Base-by-base conservation (phyloP, 164 flowering plant genomes). In the Vitis riparia region DNA sequence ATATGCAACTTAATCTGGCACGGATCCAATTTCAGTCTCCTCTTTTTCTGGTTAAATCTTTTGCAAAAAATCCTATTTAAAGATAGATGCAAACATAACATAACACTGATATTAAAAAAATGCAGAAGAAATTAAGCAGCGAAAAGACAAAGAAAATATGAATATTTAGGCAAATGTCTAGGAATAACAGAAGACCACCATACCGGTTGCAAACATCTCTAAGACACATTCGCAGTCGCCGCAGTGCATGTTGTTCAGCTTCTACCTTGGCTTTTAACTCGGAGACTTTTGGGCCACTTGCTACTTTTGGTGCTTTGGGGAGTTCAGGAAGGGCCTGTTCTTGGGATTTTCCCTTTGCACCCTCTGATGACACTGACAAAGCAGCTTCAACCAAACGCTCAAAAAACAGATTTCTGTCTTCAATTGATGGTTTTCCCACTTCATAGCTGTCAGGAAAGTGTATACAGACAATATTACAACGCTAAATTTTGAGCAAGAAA, bases 141-240 rank as follows among this genome's bases (percentile, higher is more conserved):
- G 5, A 15, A 32, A 37, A 32, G 13, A 32, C 44, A 32, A 15
- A 23, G 27, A 23, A 61, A 11, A 17, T 56, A 48, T 17, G 14
- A 66, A 37, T 51, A 47, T 51, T 65, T n/a, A 17, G 11, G 51
- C 17, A 13, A 47, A 7, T 52, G 23, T 8, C 53, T 17, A 67
- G 14, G 9, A 17, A 44, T 29, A 49, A 32, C 32, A 11, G n/a
- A 51, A 2, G 57, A 64, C 30, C 19, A 55, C 19, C 86, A 76
- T 30, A 96, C 99, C 99, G 73, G 70, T 96, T 96, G 87, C 99
- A 96, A 74, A 96, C 81, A 83, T 96, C 99, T 66, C 99, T 88
- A 51, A 96, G 92, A 73, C 99, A 96, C 98, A 96, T 96, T 27
- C 99, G 84, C 76, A 96, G 57, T 59, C 99, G 88, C 30, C 99